These are phyloP conservation scores for Aspergillus jensenii DNA, from an alignment of 2,329 filamentous ascomycete species.

Conservation along the genomic window DNA sequence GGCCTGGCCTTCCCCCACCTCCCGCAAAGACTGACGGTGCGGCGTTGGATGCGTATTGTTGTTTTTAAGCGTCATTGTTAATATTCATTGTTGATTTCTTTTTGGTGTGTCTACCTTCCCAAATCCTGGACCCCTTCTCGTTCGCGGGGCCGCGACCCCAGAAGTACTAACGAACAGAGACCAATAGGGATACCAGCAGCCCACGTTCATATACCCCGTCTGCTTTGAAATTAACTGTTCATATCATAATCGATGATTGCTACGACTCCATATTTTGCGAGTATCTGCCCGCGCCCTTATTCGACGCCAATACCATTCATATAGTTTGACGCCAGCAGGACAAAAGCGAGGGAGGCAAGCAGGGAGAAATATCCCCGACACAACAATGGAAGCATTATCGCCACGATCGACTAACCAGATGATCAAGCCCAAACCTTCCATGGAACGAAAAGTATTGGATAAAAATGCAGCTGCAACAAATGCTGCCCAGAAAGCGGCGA, in stretches of 20 bases:
- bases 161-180: constrained; percentile 7
- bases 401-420: constrained; percentile 50
- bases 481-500: constrained; percentile 31
- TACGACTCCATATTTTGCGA: constrained; percentile 14
- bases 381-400: constrained; percentile 49
- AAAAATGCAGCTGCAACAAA: constrained; percentile 33
- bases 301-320: constrained; percentile 22
- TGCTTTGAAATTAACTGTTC: constrained; percentile 14
- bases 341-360: constrained; percentile 1
- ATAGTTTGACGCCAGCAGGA: constrained; percentile 10
- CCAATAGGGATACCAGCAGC: constrained; percentile 3
- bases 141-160: background rate
- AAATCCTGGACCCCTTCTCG: background rate
- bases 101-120: constrained; percentile 14
- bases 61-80: constrained; percentile 28
- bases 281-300: constrained; percentile 6
- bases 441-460: constrained; percentile 40
- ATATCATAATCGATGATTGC: constrained; percentile 23
- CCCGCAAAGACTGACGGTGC: constrained; percentile 16
- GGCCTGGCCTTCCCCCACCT: constrained; percentile 16
- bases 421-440: constrained; percentile 41
- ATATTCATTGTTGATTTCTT: constrained; percentile 16
- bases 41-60: constrained; percentile 29
- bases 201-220: constrained; percentile 19
- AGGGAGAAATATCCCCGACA: background rate